phyloP scores from a whole-genome alignment of 2,329 filamentous ascomycete species.

The Penicillium sp. region DNA sequence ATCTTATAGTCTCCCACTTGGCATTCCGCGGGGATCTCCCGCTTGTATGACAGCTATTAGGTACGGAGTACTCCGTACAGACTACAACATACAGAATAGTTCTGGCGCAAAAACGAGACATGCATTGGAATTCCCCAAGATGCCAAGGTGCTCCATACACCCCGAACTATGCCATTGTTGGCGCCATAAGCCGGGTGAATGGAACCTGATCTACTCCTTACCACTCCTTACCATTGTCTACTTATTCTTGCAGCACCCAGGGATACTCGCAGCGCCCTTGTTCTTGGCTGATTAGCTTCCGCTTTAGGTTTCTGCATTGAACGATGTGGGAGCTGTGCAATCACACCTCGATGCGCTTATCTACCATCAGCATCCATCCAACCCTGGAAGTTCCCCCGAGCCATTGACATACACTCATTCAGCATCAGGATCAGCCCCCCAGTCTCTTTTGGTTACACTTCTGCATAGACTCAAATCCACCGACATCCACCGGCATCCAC shows the following conservation, averaged over 20 bases:
- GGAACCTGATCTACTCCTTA: not conserved
- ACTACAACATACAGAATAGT: not conserved
- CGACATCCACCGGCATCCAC: not conserved
- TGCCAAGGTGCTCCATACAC: not conserved
- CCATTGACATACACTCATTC: not conserved
- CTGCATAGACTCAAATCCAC: not conserved
- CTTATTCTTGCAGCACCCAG: not conserved
- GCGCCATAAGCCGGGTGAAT: not conserved
- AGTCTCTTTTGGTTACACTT: not conserved
- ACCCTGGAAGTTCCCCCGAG: not conserved
- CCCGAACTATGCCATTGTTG: not conserved
- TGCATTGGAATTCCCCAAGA: not conserved
- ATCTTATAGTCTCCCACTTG: conserved; percentile 6
- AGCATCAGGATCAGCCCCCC: not conserved
- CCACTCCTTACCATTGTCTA: not conserved
- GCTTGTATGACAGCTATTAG: conserved; percentile 10
- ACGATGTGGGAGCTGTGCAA: not conserved
- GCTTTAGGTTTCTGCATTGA: not conserved
- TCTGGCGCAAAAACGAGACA: not conserved
- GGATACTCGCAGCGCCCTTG: not conserved
- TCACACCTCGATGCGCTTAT: not conserved
- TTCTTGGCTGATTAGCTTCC: not conserved
- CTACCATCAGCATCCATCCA: not conserved
- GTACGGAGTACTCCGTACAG: too few relatives aligned
- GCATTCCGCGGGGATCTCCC: conserved; percentile 13